phyloP scores from a whole-genome alignment of 148 eudicot species.

The Drosera capensis region DNA sequence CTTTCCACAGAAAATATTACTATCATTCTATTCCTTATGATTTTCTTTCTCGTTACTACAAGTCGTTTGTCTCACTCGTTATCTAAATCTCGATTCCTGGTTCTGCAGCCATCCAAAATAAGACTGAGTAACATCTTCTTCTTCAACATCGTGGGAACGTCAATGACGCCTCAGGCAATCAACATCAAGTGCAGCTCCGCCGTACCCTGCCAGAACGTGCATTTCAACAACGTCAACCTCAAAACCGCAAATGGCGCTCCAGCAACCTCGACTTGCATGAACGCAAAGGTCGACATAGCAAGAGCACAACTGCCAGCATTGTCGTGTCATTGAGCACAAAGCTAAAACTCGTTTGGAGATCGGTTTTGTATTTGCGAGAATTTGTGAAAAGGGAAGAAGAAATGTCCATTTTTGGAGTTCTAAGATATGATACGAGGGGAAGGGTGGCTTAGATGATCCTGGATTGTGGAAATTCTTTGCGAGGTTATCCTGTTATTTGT shows the following conservation, averaged over 20 bases:
- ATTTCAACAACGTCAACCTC: conserved; percentile 12
- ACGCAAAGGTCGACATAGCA: conserved; percentile 10
- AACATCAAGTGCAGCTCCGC: conserved; percentile 18
- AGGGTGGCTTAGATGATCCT: no score
- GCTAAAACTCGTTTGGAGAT: no score
- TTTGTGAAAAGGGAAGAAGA: no score
- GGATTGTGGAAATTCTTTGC: no score
- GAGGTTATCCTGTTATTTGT: no score
- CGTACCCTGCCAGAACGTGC: conserved; percentile 20
- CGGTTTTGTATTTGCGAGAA: no score
- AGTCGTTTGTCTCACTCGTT: no score
- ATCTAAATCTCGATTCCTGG: background rate
- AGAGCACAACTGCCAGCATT: conserved; percentile 18
- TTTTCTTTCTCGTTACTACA: background rate
- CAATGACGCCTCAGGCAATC: conserved; percentile 11
- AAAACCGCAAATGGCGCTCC: conserved; percentile 6
- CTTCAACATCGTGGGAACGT: conserved; percentile 17
- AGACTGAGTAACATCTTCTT: conserved; percentile 18
- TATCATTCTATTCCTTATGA: background rate
- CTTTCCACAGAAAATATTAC: background rate
- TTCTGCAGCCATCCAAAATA: conserved; percentile 15
- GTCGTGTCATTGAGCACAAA: no score
- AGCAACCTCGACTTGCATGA: conserved; percentile 6
- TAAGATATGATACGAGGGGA: no score
- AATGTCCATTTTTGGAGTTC: no score